phyloP scores from a whole-genome alignment of 345 rosid genomes.

The Rhizophora mangle region DNA sequence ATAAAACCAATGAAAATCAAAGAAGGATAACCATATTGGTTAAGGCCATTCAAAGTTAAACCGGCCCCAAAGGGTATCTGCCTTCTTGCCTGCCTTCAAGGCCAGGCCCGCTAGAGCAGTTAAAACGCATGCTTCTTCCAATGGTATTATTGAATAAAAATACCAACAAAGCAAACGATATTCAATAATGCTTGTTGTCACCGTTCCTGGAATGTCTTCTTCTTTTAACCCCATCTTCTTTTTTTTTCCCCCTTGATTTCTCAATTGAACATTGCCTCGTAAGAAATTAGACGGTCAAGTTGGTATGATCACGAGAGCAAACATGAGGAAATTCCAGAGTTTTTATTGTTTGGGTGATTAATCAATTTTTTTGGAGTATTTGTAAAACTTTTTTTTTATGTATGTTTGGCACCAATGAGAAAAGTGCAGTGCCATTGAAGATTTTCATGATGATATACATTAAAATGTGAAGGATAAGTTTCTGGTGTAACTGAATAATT shows the following conservation, averaged over 20 bases:
- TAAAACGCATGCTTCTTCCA: not conserved
- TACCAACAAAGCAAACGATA: not conserved
- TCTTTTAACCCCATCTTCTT: constrained; percentile 14
- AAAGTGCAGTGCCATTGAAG: no score
- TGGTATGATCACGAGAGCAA: no score
- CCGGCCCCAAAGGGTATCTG: constrained; percentile 16
- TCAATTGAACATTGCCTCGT: not conserved
- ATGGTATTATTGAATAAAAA: not conserved
- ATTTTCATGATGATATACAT: no score
- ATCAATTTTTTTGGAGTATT: no score
- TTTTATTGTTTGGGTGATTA: no score
- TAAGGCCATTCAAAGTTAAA: constrained; percentile 16
- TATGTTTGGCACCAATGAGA: no score
- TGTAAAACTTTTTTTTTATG: no score
- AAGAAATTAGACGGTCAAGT: no score
- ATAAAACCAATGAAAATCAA: not conserved
- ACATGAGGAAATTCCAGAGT: no score
- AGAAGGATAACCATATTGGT: constrained; percentile 15
- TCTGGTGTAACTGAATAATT: no score
- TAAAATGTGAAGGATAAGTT: no score
- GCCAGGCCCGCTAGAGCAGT: constrained; percentile 26
- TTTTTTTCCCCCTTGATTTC: not conserved
- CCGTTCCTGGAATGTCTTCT: not conserved
- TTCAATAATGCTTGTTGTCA: constrained; percentile 2
- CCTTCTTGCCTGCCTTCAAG: constrained; percentile 11